Conservation (phyloP, 495 filamentous ascomycete genomes). For the Saxophila tyrrhenica region DNA sequence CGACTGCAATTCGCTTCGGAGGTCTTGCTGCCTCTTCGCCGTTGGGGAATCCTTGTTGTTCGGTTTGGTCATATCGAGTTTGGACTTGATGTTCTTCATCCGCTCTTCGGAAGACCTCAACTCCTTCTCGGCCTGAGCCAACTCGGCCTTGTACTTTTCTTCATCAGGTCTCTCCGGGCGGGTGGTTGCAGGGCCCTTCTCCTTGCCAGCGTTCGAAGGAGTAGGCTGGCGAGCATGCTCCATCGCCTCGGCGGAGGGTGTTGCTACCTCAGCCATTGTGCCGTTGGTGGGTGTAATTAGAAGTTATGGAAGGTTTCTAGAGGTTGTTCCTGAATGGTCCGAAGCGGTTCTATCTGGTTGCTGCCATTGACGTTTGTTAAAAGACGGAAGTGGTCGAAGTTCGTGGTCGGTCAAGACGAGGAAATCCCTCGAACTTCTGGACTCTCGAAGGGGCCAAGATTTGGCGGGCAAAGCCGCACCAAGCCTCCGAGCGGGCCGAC, state of each 20-base stretch:
- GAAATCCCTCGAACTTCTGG: neutral
- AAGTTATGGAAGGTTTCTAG: no score
- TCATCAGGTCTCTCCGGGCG: conserved; percentile 58
- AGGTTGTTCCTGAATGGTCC: no score
- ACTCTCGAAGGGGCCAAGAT: neutral
- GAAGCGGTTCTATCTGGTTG: neutral
- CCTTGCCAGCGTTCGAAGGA: conserved; percentile 5
- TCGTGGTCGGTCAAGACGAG: neutral
- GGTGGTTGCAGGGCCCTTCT: conserved; percentile 17
- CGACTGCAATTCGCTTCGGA: conserved; percentile 54
- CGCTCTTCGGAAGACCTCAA: conserved; percentile 59
- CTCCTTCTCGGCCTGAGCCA: conserved; percentile 73
- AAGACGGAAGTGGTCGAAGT: neutral
- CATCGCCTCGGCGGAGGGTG: conserved; percentile 9
- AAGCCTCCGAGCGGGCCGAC: no score
- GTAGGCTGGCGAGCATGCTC: neutral
- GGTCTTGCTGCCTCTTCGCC: conserved; percentile 68
- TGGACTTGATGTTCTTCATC: conserved; percentile 68
- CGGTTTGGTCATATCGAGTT: conserved; percentile 66
- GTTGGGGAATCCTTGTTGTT: conserved; percentile 63
- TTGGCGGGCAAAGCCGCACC: neutral
- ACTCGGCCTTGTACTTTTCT: conserved; percentile 54
- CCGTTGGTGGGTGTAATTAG: no score
- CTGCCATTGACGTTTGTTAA: neutral
- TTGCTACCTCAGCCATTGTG: conserved; percentile 15